A percentile compares a stretch with the other conserved stretches of the same genome.
Evolutionary conservation across 805 yeast species (phyloP).

Genomic region (Candida pseudofarinosa): DNA sequence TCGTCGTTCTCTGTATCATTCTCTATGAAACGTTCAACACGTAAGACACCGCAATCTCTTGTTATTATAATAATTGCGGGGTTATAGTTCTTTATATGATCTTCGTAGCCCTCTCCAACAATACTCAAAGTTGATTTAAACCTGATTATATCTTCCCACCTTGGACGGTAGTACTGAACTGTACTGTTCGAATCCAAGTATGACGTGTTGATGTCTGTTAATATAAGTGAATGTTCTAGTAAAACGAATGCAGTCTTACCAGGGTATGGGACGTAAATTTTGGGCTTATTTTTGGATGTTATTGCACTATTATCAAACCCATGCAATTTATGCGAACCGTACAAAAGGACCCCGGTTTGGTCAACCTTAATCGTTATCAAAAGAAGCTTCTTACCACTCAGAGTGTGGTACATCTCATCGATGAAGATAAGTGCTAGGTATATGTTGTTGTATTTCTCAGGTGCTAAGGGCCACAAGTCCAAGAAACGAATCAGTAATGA

Average conservation of each 20-base stretch:
- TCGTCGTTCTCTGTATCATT: constrained; percentile 1
- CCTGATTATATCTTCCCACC: constrained; percentile 80
- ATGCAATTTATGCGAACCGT: constrained; percentile 64
- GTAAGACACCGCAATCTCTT: constrained; percentile 55
- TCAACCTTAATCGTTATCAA: constrained; percentile 53
- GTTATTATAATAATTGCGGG: constrained; percentile 49
- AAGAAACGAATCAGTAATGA: constrained; percentile 48
- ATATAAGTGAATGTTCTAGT: constrained; percentile 55
- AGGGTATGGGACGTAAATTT: constrained; percentile 54
- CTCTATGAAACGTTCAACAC: constrained; percentile 46
- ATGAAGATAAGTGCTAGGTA: constrained; percentile 39
- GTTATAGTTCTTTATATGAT: constrained; percentile 23
- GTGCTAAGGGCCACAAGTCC: constrained; percentile 54
- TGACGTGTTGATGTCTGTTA: constrained; percentile 54
- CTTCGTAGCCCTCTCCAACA: constrained; percentile 58
- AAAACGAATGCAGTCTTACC: constrained; percentile 58
- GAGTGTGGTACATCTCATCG: constrained; percentile 10
- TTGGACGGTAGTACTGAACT: constrained; percentile 33
- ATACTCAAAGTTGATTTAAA: constrained; percentile 51
- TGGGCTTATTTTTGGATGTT: constrained; percentile 32
- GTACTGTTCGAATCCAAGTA: constrained; percentile 18
- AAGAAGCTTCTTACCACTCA: constrained; percentile 32
- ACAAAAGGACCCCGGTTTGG: constrained; percentile 47
- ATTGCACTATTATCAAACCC: constrained; percentile 22
- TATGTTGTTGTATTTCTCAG: constrained; percentile 26